Base-by-base conservation (phyloP, 2,329 filamentous ascomycete species). In the Karstenula rhodostoma region DNA sequence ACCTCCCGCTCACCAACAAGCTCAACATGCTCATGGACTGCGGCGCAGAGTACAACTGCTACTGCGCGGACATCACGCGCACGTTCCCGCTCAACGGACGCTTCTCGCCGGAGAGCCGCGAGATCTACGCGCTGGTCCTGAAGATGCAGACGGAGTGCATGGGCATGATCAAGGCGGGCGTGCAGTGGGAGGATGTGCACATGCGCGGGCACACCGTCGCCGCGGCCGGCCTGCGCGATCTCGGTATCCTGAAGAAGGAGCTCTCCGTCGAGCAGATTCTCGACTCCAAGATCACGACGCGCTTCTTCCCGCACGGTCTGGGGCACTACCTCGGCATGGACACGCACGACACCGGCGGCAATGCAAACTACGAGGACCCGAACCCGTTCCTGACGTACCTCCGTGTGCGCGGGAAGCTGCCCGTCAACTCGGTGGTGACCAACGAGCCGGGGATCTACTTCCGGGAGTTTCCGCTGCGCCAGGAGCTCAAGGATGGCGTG, bases 391-490 rank as follows among this genome's bases (percentile, higher is more conserved):
- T 97, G 80, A 85, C 88, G 54, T 98, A 97, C 74, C 81, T 99
- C 61, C 85, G 95, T 47, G 89, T 96, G 42, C 84, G 95, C 55
- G 90, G 91, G 13, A 84, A 80, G 22, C 78, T 97, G 49, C 92
- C 93, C 0, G 89, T 88, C 0, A 90, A 91, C 7, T 90, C 90
- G 51, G 92, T 99, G 23, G 89, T 99, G 56, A 99, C 95, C 0
- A 94, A 98, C 44, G 95, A 99, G 82, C 95, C 95, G 13, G 95
- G 95, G 19, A 89, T 89, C 37, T 94, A 94, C 77, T 94, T 94
- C 78, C 3, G 37, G 17, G 37, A 40, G 37, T 40, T 40, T 19
- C 37, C 37, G 17, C 37, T 40, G 15, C 13, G 17, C 3, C 37
- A 40, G 37, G 37, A 40, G 37, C 17, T 40, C 15, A 40, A 40